phyloP scores from a whole-genome alignment of 2,329 filamentous ascomycete genomes.

The Aspergillus hiratsukae region DNA sequence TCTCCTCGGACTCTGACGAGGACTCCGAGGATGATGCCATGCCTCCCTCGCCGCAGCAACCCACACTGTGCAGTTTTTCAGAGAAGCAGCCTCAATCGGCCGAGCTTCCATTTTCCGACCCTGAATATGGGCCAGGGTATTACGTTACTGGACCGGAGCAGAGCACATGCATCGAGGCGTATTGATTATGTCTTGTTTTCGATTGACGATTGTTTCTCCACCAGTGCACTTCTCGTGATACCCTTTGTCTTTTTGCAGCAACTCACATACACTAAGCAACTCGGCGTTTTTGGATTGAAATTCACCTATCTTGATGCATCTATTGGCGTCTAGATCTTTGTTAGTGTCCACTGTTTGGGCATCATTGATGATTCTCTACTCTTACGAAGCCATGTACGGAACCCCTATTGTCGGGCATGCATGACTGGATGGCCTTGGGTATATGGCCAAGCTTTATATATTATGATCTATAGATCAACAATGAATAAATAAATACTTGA shows the following conservation, averaged over 20 bases:
- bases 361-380: conserved; percentile 9
- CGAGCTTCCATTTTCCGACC: conserved; percentile 33
- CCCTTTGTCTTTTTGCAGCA: background rate
- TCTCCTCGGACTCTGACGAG: conserved; percentile 62
- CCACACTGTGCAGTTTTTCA: conserved; percentile 56
- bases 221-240: background rate
- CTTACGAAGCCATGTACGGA: conserved; percentile 3
- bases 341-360: conserved; percentile 12
- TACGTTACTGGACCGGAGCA: conserved; percentile 43
- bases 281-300: background rate
- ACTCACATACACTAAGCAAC: background rate
- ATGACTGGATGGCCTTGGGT: background rate
- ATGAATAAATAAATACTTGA: background rate
- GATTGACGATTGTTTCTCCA: conserved; percentile 1
- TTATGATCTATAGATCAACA: background rate
- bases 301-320: conserved; percentile 6
- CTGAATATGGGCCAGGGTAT: conserved; percentile 46
- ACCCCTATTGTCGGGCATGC: conserved; percentile 8
- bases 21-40: conserved; percentile 66
- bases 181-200: conserved; percentile 27
- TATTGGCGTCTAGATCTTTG: conserved; percentile 5
- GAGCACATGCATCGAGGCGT: conserved; percentile 47
- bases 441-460: background rate
- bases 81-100: conserved; percentile 51
- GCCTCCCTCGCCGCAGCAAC: conserved; percentile 63